These are phyloP conservation scores for Tulasnella sp. DNA, from an alignment of 768 basidiomycete species.

Conservation along the genomic window DNA sequence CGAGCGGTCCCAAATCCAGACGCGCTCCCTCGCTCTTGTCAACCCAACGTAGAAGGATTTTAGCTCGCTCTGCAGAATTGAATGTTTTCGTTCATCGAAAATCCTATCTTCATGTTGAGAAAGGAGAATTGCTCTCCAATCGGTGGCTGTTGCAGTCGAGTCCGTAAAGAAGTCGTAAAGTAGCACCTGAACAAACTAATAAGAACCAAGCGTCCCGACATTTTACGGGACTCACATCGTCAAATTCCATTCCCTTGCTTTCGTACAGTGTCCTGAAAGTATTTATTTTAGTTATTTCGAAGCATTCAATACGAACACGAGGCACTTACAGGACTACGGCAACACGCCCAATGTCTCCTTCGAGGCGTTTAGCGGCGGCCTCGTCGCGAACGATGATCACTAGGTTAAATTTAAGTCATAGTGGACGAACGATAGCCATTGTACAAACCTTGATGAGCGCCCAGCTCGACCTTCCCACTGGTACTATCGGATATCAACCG, in stretches of 20 bases:
- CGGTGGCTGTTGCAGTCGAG: conserved; percentile 42
- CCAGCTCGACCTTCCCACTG: conserved; percentile 4
- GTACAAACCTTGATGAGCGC: conserved; percentile 43
- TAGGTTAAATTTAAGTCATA: conserved; percentile 55
- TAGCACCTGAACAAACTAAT: conserved; percentile 43
- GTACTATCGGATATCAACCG: background rate
- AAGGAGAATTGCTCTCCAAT: conserved; percentile 51
- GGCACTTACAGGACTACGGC: conserved; percentile 34
- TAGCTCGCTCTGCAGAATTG: conserved; percentile 18
- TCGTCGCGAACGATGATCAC: conserved; percentile 65
- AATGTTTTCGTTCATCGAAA: conserved; percentile 1
- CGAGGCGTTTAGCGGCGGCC: conserved; percentile 43
- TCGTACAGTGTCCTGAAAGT: conserved; percentile 43
- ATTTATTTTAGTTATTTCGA: background rate
- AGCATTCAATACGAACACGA: background rate
- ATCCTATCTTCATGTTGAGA: background rate
- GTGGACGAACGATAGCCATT: background rate
- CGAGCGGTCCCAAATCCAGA: conserved; percentile 20
- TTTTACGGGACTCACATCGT: conserved; percentile 40
- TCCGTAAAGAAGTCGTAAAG: conserved; percentile 69
- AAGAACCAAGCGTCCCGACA: background rate
- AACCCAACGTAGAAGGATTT: conserved; percentile 21
- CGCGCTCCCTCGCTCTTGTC: conserved; percentile 17
- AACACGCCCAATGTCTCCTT: conserved; percentile 42
- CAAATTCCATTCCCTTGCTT: conserved; percentile 60